Evolutionary conservation across 306 rosid species (phyloP).

Genomic region (apple (Malus domestica)): DNA sequence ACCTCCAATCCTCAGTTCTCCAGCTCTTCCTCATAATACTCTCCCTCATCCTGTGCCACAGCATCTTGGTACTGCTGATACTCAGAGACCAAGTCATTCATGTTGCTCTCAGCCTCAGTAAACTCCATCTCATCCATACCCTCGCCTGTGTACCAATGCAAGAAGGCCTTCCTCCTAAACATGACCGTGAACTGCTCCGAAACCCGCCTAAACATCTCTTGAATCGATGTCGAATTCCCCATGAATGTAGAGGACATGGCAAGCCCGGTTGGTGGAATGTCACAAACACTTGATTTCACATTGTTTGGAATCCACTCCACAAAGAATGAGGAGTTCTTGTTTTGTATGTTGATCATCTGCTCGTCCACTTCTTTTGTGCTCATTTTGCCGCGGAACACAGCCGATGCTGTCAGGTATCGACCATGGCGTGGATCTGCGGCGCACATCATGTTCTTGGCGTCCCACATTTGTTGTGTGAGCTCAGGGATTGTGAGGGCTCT

Average conservation of each 20-base stretch:
- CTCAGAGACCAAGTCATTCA: conserved; percentile 88
- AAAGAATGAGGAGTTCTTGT: conserved; percentile 80
- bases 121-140: conserved; percentile 96
- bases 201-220: conserved; percentile 82
- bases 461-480: conserved; percentile 94
- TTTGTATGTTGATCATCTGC: conserved; percentile 78
- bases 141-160: conserved; percentile 90
- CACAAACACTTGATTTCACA: conserved; percentile 85
- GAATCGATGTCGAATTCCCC: conserved; percentile 86
- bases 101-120: conserved; percentile 84
- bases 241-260: conserved; percentile 80
- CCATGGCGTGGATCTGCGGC: conserved; percentile 80
- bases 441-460: conserved; percentile 27
- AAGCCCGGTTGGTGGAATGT: conserved; percentile 71
- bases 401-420: conserved; percentile 74
- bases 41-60: conserved; percentile 37
- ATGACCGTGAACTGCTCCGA: conserved; percentile 85
- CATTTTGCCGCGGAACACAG: conserved; percentile 87
- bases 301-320: conserved; percentile 93
- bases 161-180: conserved; percentile 86
- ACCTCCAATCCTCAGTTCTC: conserved; percentile 11
- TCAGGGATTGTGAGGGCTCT: conserved; percentile 79
- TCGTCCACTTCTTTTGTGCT: conserved; percentile 87
- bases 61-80: conserved; percentile 89
- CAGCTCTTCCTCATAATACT: conserved; percentile 30